phyloP scores from a whole-genome alignment of 148 eudicot genomes.

The Oxyria digyna region DNA sequence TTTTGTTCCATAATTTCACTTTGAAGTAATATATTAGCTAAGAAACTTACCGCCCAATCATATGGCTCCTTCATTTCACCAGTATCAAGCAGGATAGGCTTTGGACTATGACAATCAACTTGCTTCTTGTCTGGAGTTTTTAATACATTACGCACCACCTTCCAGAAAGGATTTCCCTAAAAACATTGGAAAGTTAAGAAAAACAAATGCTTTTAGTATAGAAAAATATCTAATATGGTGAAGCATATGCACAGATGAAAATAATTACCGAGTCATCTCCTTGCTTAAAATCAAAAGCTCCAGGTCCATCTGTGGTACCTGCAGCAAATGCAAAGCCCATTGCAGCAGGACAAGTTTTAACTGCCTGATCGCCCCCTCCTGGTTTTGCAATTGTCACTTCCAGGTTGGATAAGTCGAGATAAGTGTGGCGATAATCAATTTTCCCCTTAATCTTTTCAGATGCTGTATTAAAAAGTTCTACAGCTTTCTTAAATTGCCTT shows the following conservation, averaged over 20 bases:
- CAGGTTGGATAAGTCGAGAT: constrained; percentile 69
- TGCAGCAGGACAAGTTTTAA: constrained; percentile 97
- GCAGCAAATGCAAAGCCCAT: constrained; percentile 99
- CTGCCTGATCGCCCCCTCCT: constrained; percentile 49
- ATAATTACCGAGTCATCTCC: constrained; percentile 65
- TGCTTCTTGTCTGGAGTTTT: constrained; percentile 67
- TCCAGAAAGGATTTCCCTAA: constrained; percentile 96
- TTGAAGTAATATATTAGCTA: background rate
- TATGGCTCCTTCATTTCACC: constrained; percentile 95
- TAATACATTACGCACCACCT: constrained; percentile 58
- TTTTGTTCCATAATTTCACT: background rate
- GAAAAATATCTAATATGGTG: background rate
- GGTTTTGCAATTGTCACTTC: constrained; percentile 51
- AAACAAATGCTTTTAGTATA: background rate
- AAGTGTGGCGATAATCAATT: constrained; percentile 72
- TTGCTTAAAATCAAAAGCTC: constrained; percentile 92
- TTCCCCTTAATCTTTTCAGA: constrained; percentile 71
- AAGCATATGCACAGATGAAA: background rate
- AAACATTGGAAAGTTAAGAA: background rate
- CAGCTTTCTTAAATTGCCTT: constrained; percentile 78
- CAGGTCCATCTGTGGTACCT: constrained; percentile 98
- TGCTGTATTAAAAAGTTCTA: constrained; percentile 69
- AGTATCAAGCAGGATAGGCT: constrained; percentile 87
- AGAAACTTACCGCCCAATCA: constrained; percentile 91
- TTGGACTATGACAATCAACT: constrained; percentile 64